Base-by-base conservation (phyloP, 345 rosid species). In the Combretum micranthum region DNA sequence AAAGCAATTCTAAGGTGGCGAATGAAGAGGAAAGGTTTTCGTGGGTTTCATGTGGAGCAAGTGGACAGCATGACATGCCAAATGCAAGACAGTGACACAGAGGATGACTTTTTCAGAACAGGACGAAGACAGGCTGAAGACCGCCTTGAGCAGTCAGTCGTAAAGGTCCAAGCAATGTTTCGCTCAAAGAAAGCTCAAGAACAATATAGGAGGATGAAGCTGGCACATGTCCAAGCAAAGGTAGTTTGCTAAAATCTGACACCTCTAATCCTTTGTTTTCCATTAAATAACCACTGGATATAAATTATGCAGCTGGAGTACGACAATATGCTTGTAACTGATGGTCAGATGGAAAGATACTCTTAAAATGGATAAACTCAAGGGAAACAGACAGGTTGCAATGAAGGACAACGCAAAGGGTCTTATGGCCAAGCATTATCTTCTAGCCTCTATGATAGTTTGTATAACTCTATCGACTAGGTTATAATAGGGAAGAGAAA, bases 141-240 rank as follows among this genome's bases (percentile, higher is more conserved):
- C 67, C 92, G 99, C 55, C 75, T 85, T 0, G 96, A 82, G 81
- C 88, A 81, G 66, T 80, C 97, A 13, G 97, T 87, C 37, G 76
- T 83, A n/a, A 70, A 77, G 19, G 96, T 93, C 37, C 97, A 93
- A 67, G 77, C 96, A 53, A 83, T 93, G 96, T 89, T 93, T 68
- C 88, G 97, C 44, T 93, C 99, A 56, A 93, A 78, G 90, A 78
- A 87, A 65, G 97, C 99, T 54, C 99, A 90, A 67, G 69, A 79
- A 48, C 95, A 93, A 47, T 93, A 93, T 69, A 71, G 82, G 48
- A 82, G 88, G 74, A 89, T 89, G 95, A 93, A 87, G 80, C 47
- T 87, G 58, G 70, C 77, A 37, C 82, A 74, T 64, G 69, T 63
- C 56, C 68, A 78, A 72, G 92, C 97, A 59, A 69, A 62, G 90